Percentiles rank a stretch among this genome's conserved stretches.
phyloP scores from a whole-genome alignment of 202 grass and related monocot species.

The Tripidium arundinaceum region DNA sequence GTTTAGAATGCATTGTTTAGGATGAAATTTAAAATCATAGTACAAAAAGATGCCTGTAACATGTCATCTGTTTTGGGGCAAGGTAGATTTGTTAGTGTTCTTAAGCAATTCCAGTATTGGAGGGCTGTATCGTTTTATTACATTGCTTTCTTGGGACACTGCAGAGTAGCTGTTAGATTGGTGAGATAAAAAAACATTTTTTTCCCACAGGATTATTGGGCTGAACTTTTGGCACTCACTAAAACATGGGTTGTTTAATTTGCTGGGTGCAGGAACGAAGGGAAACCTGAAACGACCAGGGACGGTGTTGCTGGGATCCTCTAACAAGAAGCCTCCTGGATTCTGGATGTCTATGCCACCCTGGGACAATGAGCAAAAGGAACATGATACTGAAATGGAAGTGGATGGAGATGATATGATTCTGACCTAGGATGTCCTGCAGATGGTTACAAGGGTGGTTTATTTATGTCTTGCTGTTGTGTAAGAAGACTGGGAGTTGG shows the following conservation, averaged over 20 bases:
- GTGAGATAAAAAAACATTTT: background rate
- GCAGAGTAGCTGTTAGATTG: too few species aligned
- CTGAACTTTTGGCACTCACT: background rate
- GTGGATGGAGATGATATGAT: too few species aligned
- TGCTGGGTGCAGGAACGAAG: background rate
- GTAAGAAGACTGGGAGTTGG: too few species aligned
- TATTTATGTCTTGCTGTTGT: too few species aligned
- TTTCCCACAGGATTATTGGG: background rate
- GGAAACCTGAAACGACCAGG: background rate
- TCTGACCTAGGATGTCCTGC: too few species aligned
- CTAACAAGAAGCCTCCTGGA: background rate
- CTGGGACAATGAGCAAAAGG: too few species aligned
- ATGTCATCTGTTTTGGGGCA: background rate
- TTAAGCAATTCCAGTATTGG: background rate
- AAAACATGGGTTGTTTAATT: background rate
- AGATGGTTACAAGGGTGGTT: too few species aligned
- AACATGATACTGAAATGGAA: too few species aligned
- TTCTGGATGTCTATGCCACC: too few species aligned
- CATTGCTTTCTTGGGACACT: too few species aligned
- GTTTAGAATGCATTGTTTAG: background rate
- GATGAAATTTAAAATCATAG: background rate
- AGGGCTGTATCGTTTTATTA: background rate
- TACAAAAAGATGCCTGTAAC: background rate
- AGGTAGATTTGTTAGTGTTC: background rate
- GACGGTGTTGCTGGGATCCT: background rate